phyloP scores from a whole-genome alignment of 1,139 yeast species.

The Yamadazyma oceani region DNA sequence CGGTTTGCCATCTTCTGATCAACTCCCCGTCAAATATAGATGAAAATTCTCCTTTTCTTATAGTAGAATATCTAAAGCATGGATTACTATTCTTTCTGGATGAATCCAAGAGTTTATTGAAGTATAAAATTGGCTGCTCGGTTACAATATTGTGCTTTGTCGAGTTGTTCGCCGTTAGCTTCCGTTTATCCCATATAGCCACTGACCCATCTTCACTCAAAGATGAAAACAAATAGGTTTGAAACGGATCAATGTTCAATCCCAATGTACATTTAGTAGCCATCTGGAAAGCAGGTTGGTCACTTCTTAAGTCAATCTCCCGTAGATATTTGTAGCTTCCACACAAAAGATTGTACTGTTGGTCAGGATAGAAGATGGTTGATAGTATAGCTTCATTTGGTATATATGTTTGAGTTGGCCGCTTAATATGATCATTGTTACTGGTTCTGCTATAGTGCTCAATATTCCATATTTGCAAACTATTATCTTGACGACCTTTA shows the following conservation, averaged over 20 bases:
- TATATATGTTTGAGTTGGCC: constrained; percentile 61
- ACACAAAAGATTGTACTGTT: constrained; percentile 57
- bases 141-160: constrained; percentile 21
- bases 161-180: constrained; percentile 33
- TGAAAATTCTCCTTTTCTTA: constrained; percentile 71
- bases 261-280: constrained; percentile 76
- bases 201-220: constrained; percentile 82
- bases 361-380: constrained; percentile 63
- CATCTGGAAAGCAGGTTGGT: constrained; percentile 70
- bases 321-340: constrained; percentile 79
- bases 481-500: constrained; percentile 73
- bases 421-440: constrained; percentile 44
- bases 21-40: constrained; percentile 78
- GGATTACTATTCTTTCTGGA: constrained; percentile 61
- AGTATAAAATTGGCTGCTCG: constrained; percentile 63
- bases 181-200: constrained; percentile 86
- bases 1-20: constrained; percentile 81
- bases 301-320: constrained; percentile 72
- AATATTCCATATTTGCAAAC: constrained; percentile 82
- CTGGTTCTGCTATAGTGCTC: constrained; percentile 50
- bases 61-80: constrained; percentile 70
- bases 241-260: constrained; percentile 66
- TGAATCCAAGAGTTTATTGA: constrained; percentile 67
- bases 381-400: constrained; percentile 77
- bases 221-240: constrained; percentile 64